These are phyloP conservation scores for Solanum lycopersicoides DNA, from an alignment of 257 asterid species.

Conservation along the genomic window DNA sequence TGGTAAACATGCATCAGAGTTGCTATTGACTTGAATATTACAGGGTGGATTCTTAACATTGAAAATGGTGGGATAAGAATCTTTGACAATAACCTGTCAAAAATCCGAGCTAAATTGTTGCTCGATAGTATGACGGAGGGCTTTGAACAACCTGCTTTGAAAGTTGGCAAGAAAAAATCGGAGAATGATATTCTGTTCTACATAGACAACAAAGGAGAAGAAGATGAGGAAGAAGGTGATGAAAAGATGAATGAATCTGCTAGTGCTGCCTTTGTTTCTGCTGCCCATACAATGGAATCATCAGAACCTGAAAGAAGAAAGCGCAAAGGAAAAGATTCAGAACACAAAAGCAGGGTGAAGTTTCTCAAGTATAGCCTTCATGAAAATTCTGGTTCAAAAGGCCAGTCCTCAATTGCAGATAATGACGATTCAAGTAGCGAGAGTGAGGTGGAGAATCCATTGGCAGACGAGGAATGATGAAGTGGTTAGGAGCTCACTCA, in stretches of 20 bases:
- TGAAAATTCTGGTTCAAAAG: conserved; percentile 17
- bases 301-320: conserved; percentile 30
- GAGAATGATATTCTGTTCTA: conserved; percentile 36
- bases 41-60: conserved; percentile 57
- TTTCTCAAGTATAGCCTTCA: conserved; percentile 26
- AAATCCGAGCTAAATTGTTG: conserved; percentile 23
- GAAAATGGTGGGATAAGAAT: conserved; percentile 53
- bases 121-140: conserved; percentile 26
- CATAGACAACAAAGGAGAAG: conserved; percentile 50
- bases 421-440: conserved; percentile 23
- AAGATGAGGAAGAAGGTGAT: conserved; percentile 16
- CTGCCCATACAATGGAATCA: conserved; percentile 43
- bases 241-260: conserved; percentile 12
- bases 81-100: conserved; percentile 41
- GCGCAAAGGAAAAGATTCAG: conserved; percentile 22
- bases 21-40: neutral
- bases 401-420: neutral
- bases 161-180: conserved; percentile 8
- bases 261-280: conserved; percentile 47
- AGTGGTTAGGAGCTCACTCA: neutral
- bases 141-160: conserved; percentile 12
- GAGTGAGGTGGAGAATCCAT: conserved; percentile 47
- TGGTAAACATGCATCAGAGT: neutral
- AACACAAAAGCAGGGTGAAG: conserved; percentile 25
- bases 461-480: conserved; percentile 35